Conservation (phyloP, 2,329 filamentous ascomycete genomes). For the Phialocephala subalpina region DNA sequence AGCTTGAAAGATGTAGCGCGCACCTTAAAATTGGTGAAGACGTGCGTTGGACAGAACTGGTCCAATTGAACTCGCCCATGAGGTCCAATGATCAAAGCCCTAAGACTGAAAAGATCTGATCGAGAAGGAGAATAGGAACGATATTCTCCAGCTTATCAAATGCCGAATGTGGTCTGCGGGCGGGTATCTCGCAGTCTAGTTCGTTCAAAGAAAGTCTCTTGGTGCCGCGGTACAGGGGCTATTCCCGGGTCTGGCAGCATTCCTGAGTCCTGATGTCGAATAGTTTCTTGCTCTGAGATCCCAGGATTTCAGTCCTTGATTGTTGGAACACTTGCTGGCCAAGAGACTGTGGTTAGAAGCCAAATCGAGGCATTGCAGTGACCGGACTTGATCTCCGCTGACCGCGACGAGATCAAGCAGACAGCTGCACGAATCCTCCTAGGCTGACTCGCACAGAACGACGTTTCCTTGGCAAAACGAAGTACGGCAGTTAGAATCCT, state of each 20-base stretch:
- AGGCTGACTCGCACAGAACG: no score
- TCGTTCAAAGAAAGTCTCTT: neutral
- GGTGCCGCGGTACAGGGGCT: neutral
- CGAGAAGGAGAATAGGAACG: no score
- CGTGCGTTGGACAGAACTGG: neutral
- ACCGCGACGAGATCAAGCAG: no score
- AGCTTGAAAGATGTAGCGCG: neutral
- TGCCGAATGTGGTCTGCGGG: neutral
- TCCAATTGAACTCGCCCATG: neutral
- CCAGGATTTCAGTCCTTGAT: neutral
- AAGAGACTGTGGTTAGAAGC: neutral
- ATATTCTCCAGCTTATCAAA: neutral
- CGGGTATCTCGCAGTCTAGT: neutral
- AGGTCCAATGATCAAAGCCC: neutral
- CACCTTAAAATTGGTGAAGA: conserved; percentile 1
- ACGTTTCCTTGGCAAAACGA: no score
- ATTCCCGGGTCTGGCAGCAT: neutral
- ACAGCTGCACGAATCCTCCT: no score
- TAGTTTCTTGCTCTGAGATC: neutral
- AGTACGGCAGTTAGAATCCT: no score
- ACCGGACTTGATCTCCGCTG: neutral
- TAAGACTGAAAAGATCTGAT: neutral
- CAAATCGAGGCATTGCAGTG: neutral
- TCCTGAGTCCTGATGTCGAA: neutral
- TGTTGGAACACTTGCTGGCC: neutral